Base-by-base conservation (phyloP, 2,329 filamentous ascomycete genomes). In the Acephala macrosclerotiorum region DNA sequence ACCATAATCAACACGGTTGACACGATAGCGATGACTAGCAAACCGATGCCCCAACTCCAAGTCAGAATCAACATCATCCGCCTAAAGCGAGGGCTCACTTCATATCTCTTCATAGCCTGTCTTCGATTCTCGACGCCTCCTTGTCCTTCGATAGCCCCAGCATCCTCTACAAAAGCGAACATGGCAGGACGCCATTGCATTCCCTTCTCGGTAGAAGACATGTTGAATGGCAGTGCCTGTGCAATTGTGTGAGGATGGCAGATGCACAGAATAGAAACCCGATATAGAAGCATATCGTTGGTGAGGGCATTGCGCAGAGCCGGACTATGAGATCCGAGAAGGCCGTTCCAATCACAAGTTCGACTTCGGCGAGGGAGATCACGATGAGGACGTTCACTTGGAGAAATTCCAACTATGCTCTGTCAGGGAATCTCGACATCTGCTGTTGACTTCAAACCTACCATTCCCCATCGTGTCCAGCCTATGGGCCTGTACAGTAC, bases 1-100 rank as follows among this genome's bases (percentile, higher is more conserved):
- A 62, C 62, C 70, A 74, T 73, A 25, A 75, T 69, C 40, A 74
- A 47, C 9, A 69, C 64, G 11, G 72, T 74, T 9, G 69, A 60
- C 18, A 72, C 63, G 42, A 69, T 71, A n/a, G 71, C 70, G 42
- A 71, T 67, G 18, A 59, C 61, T n/a, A 73, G 55, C 35, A 74
- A 58, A 16, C 69, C 70, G 22, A 71, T 25, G 1, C 71, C 68
- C 81, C 81, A 76, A 58, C 64, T 66, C 72, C 70, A 74, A 42
- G 58, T 72, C 51, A 74, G 14, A 5, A 69, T 49, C 62, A 72
- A 58, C 18, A 74, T 63, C 72, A 74, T 74, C 3, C 67, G 60
- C 56, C 72, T 57, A 56, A 74, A 73, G 36, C 64, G 45, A 22
- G 69, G 66, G 58, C 71, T 74, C 35, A 70, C 63, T 51, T 73